These are phyloP conservation scores for Penicillium pancosmium DNA, from an alignment of 495 filamentous ascomycete genomes.

Conservation along the genomic window DNA sequence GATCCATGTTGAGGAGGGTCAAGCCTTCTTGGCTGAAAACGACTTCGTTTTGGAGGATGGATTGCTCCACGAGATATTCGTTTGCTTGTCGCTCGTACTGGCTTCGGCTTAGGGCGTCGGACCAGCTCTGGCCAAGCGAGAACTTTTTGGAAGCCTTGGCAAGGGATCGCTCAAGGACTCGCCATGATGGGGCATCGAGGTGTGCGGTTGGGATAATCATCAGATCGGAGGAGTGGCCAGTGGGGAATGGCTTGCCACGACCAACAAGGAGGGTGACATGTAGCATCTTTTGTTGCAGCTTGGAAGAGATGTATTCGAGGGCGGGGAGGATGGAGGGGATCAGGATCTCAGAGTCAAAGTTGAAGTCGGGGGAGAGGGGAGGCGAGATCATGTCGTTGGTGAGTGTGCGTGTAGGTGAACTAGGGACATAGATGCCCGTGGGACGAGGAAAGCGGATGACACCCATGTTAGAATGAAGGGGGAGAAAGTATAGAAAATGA, in stretches of 20 bases:
- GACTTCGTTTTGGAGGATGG: slow-evolving; percentile 67
- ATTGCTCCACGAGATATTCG: slow-evolving; percentile 63
- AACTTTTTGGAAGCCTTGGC: slow-evolving; percentile 48
- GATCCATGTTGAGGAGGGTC: slow-evolving; percentile 67
- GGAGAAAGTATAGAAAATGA: not conserved
- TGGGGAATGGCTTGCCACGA: slow-evolving; percentile 49
- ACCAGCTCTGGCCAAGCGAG: slow-evolving; percentile 48
- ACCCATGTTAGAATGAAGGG: slow-evolving; percentile 35
- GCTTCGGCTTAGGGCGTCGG: slow-evolving; percentile 40
- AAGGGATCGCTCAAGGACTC: slow-evolving; percentile 42
- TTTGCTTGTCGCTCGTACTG: slow-evolving; percentile 42
- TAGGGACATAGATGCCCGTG: slow-evolving; percentile 43
- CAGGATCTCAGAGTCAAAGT: slow-evolving; percentile 45
- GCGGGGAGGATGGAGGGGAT: slow-evolving; percentile 47
- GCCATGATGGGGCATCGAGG: slow-evolving; percentile 40
- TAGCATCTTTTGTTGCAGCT: slow-evolving; percentile 48
- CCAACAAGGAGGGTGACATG: slow-evolving; percentile 52
- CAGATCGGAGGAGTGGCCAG: slow-evolving; percentile 43
- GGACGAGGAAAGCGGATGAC: slow-evolving; percentile 48
- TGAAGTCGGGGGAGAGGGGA: slow-evolving; percentile 47
- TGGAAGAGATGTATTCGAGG: slow-evolving; percentile 52
- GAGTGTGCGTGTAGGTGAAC: slow-evolving; percentile 38
- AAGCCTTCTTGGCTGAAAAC: slow-evolving; percentile 72
- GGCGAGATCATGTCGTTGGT: slow-evolving; percentile 49
- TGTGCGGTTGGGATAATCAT: slow-evolving; percentile 50